Evolutionary conservation across 345 rosid genomes (phyloP).

Genomic region (Mercurialis annua): DNA sequence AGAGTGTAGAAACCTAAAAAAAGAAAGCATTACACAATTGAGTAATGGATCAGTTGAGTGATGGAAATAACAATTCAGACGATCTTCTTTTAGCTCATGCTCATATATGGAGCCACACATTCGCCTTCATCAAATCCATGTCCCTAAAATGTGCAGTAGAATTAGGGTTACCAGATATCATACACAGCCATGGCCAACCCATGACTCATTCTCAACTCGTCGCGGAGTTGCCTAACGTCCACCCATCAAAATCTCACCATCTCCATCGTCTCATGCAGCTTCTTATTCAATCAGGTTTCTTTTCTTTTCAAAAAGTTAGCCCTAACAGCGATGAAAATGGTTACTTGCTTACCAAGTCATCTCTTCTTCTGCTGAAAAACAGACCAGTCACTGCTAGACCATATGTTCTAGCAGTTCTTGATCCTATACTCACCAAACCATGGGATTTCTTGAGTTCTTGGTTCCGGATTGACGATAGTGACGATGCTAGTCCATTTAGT

Average conservation of each 20-base stretch:
- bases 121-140: conserved; percentile 31
- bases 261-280: conserved; percentile 35
- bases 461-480: conserved; percentile 18
- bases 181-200: conserved; percentile 39
- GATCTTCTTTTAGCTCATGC: conserved; percentile 30
- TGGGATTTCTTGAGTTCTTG: conserved; percentile 30
- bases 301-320: not conserved
- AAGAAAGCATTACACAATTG: too few relatives aligned
- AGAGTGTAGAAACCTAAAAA: not conserved
- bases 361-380: conserved; percentile 26
- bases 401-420: conserved; percentile 7
- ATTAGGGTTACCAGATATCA: conserved; percentile 38
- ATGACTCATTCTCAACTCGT: conserved; percentile 30
- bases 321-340: conserved; percentile 5
- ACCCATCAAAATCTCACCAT: conserved; percentile 16
- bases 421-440: conserved; percentile 8
- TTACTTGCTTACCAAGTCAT: conserved; percentile 21
- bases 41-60: not conserved
- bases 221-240: conserved; percentile 9
- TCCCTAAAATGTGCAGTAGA: conserved; percentile 39
- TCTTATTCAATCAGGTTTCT: conserved; percentile 39
- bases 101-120: conserved; percentile 28
- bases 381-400: not conserved
- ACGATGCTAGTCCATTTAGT: not conserved
- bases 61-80: not conserved